Base-by-base conservation (phyloP, 1,139 yeast genomes). In the Yarrowia galli region DNA sequence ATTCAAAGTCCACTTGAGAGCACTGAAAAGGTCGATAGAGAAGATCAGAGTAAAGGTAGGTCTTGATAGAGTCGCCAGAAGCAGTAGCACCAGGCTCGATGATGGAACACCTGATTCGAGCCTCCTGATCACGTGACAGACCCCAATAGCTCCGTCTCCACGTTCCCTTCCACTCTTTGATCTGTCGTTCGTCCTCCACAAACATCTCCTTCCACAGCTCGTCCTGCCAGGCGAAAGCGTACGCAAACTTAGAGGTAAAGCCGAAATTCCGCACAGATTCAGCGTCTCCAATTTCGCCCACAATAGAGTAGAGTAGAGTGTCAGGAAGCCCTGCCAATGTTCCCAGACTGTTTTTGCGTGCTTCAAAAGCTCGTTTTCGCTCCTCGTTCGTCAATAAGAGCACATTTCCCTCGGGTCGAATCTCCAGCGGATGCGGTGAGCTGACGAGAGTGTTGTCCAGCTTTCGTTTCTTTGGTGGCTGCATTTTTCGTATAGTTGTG, bases 11-110 rank as follows among this genome's bases (percentile, higher is more conserved):
- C 23, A 91, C 82, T 73, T 89, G 90, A 0, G 93, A 83, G 72
- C 95, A 88, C 74, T 90, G 95, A 74, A 84, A 91, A 1, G 97
- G 97, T 68, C 95, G 81, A 76, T 88, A 92, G 23, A 92, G 76
- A 15, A 85, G 73, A 75, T 92, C 97, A 1, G 89, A 85, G 71
- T 82, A 86, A 5, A 86, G 73, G 16, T 80, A 69, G 22, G 78
- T 75, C 35, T 67, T 46, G 53, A 23, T 35, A 2, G 38, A 45
- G 40, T 38, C 46, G 1, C 51, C 51, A 3, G 32, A 23, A 16
- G 51, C 3, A 7, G 51, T 46, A n/a, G 53, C 28, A 7, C 53
- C 53, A 12, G 38, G 36, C 15, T 60, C 53, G 22, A 36, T 35
- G 9, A 36, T 36, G 4, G 43, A 23, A 12, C 71, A 64, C 56